Percentiles rank a stretch among this genome's conserved stretches.
phyloP scores from a whole-genome alignment of 2,329 filamentous ascomycete genomes.

The Nothopassalora personata region DNA sequence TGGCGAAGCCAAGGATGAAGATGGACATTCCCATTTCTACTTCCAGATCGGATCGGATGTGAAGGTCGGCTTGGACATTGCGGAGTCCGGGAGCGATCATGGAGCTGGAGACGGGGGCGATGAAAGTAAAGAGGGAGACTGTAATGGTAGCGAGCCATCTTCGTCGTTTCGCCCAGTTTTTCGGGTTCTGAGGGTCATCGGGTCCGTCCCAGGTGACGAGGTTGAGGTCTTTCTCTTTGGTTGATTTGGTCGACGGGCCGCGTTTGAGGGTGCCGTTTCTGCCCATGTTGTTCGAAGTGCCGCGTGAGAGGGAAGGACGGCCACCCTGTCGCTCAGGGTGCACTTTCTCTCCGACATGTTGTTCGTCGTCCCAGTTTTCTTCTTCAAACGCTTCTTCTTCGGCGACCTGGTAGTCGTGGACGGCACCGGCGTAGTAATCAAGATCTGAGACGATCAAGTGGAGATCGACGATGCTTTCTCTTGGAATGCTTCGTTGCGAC shows the following conservation, averaged over 20 bases:
- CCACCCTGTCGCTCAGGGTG: constrained; percentile 23
- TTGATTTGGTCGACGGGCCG: constrained; percentile 24
- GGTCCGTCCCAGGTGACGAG: constrained; percentile 44
- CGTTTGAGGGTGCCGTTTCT: constrained; percentile 27
- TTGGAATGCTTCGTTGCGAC: constrained; percentile 24
- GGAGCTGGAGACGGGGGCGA: constrained; percentile 35
- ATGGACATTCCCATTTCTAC: constrained; percentile 32
- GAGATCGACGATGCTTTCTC: constrained; percentile 32
- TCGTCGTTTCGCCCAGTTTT: constrained; percentile 41
- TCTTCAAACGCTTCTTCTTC: constrained; percentile 28
- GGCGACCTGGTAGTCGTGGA: constrained; percentile 32
- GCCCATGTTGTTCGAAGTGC: constrained; percentile 21
- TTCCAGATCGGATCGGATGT: constrained; percentile 17
- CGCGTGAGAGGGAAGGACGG: constrained; percentile 29
- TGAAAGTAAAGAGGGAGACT: constrained; percentile 38
- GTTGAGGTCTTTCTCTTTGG: constrained; percentile 31
- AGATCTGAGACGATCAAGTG: constrained; percentile 33
- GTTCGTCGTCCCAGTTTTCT: constrained; percentile 27
- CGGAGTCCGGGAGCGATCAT: constrained; percentile 36
- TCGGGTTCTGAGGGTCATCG: constrained; percentile 44
- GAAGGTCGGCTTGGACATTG: constrained; percentile 27
- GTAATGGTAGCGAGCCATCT: constrained; percentile 44
- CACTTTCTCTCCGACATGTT: constrained; percentile 20
- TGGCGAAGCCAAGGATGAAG: constrained; percentile 36
- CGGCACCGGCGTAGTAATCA: constrained; percentile 34